Evolutionary conservation across 495 filamentous ascomycete species (phyloP).

Genomic region (Cercophora samala): DNA sequence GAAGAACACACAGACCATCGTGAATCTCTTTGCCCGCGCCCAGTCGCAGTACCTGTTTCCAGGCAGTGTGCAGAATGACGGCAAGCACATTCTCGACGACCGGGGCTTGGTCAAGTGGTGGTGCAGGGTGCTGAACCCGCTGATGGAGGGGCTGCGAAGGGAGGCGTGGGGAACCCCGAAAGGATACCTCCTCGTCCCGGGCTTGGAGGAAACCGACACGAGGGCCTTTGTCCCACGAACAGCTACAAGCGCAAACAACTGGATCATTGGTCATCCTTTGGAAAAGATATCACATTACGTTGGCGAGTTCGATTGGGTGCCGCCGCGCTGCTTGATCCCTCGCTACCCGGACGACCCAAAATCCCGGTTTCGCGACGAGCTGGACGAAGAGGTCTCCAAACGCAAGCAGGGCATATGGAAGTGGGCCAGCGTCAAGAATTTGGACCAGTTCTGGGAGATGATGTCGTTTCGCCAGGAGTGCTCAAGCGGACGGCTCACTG

Average conservation of each 20-base stretch:
- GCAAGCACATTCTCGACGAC: constrained; percentile 94
- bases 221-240: constrained; percentile 54
- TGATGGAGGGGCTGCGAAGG: constrained; percentile 49
- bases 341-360: constrained; percentile 96
- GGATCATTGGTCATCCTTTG: constrained; percentile 55
- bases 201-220: constrained; percentile 74
- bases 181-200: constrained; percentile 84
- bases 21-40: constrained; percentile 88
- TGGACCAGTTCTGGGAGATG: constrained; percentile 97
- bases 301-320: constrained; percentile 57
- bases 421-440: constrained; percentile 77
- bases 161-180: constrained; percentile 43
- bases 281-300: constrained; percentile 60
- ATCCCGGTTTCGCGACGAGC: constrained; percentile 80
- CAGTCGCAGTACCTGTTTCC: constrained; percentile 96
- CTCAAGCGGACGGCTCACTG: constrained; percentile 82
- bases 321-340: constrained; percentile 83
- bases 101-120: constrained; percentile 89
- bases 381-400: constrained; percentile 64
- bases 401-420: constrained; percentile 51
- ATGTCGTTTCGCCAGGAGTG: constrained; percentile 98
- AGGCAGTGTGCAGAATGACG: constrained; percentile 75
- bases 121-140: constrained; percentile 79
- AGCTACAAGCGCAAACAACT: constrained; percentile 42
- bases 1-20: constrained; percentile 66